These are phyloP conservation scores for Arabidopsis arenosa DNA, from an alignment of 345 rosid species.

Conservation along the genomic window DNA sequence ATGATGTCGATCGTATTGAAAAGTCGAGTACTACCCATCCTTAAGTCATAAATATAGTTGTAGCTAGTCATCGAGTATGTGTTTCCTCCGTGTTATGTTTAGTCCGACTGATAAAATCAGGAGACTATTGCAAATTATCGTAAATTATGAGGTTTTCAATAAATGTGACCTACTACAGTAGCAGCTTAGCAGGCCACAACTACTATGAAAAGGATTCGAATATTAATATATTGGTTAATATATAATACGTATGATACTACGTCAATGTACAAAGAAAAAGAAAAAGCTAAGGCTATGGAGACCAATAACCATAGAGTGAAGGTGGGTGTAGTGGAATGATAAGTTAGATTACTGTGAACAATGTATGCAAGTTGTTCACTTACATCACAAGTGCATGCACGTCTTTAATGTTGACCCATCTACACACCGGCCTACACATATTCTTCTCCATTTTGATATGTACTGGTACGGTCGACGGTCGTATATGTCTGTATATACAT, in stretches of 20 bases:
- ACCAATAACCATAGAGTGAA: conserved; percentile 37
- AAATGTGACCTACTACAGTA: conserved; percentile 19
- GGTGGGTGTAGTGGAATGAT: conserved; percentile 42
- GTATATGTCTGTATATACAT: conserved; percentile 4
- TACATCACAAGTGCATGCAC: conserved; percentile 43
- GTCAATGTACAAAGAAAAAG: background rate
- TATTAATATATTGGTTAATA: background rate
- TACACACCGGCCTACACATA: conserved; percentile 40
- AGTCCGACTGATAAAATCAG: background rate
- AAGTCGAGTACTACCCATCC: background rate
- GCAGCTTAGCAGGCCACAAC: conserved; percentile 19
- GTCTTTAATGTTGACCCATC: conserved; percentile 44
- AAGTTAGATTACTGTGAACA: conserved; percentile 41
- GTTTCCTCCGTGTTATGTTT: background rate
- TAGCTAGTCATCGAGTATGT: conserved; percentile 6
- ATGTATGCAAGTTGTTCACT: conserved; percentile 41
- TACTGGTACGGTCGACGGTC: background rate
- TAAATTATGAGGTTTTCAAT: background rate
- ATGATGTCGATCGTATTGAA: conserved; percentile 23
- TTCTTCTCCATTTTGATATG: conserved; percentile 11
- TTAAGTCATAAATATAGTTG: background rate
- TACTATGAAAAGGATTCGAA: background rate
- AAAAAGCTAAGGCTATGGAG: conserved; percentile 17
- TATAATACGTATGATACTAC: background rate
- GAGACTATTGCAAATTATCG: conserved; percentile 9